phyloP scores from a whole-genome alignment of 2,329 filamentous ascomycete species.

The Colletotrichum theobromicola region DNA sequence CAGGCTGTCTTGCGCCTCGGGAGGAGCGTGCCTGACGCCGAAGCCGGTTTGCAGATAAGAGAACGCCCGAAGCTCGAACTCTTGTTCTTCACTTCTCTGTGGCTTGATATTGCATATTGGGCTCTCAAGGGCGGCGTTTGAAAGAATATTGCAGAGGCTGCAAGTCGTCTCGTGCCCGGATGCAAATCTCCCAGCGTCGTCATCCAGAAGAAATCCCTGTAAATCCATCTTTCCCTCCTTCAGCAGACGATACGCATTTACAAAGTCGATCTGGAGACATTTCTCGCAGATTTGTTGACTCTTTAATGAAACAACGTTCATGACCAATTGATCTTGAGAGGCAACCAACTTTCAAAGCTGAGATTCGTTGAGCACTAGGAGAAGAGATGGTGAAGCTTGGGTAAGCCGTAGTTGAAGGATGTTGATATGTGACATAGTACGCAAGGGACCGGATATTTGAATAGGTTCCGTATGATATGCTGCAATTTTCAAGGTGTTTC shows the following conservation, averaged over 20 bases:
- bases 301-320: neutral
- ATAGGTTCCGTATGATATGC: neutral
- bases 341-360: neutral
- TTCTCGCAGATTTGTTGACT: neutral
- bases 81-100: neutral
- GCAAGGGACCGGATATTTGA: neutral
- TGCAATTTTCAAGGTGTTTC: too few species aligned
- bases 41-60: neutral
- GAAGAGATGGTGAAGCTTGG: neutral
- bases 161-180: neutral
- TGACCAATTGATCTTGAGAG: neutral
- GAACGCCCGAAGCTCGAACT: neutral
- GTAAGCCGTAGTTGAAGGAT: too few species aligned
- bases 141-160: neutral
- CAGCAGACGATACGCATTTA: neutral
- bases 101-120: neutral
- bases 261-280: neutral
- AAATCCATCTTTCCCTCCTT: neutral
- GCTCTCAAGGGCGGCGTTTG: neutral
- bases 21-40: neutral
- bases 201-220: neutral
- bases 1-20: neutral
- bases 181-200: neutral
- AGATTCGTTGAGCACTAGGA: neutral
- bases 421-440: neutral